A percentile compares a stretch with the other conserved stretches of the same genome.
phyloP scores from a whole-genome alignment of 495 filamentous ascomycete genomes.

The Talaromyces ruber region DNA sequence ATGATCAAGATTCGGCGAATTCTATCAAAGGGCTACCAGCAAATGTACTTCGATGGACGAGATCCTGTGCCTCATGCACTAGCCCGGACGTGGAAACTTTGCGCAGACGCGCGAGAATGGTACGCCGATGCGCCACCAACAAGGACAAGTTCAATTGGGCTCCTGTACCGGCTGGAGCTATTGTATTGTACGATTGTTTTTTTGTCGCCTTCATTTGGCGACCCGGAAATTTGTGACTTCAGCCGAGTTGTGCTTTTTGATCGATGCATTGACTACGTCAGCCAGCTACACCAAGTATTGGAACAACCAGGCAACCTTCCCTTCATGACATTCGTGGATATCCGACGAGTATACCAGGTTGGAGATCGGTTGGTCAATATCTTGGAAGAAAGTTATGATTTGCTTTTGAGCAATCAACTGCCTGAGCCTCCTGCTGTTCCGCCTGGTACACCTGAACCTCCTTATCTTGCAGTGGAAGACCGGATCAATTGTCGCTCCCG shows the following conservation, averaged over 20 bases:
- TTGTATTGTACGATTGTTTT: conserved; percentile 80
- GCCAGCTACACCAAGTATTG: conserved; percentile 30
- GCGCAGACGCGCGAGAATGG: conserved; percentile 59
- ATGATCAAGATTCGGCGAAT: conserved; percentile 68
- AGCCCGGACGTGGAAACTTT: conserved; percentile 54
- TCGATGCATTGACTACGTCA: conserved; percentile 61
- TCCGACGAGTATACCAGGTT: conserved; percentile 31
- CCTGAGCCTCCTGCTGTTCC: conserved; percentile 25
- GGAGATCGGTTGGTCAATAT: conserved; percentile 23
- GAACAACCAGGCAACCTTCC: conserved; percentile 21
- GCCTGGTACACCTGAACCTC: conserved; percentile 26
- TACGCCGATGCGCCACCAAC: conserved; percentile 49
- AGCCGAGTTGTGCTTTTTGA: conserved; percentile 73
- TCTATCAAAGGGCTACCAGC: conserved; percentile 76
- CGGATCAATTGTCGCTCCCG: conserved; percentile 27
- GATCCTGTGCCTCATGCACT: conserved; percentile 51
- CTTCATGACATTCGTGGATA: conserved; percentile 29
- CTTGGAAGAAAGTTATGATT: conserved; percentile 23
- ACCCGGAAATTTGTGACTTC: conserved; percentile 56
- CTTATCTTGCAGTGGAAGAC: conserved; percentile 26
- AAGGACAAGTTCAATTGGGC: conserved; percentile 48
- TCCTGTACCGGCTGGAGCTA: conserved; percentile 71
- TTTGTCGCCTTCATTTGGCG: conserved; percentile 62
- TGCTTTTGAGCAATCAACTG: conserved; percentile 23
- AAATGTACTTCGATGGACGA: conserved; percentile 63